Evolutionary conservation across 768 basidiomycete species (phyloP).

Genomic region (Tulasnella sp.): DNA sequence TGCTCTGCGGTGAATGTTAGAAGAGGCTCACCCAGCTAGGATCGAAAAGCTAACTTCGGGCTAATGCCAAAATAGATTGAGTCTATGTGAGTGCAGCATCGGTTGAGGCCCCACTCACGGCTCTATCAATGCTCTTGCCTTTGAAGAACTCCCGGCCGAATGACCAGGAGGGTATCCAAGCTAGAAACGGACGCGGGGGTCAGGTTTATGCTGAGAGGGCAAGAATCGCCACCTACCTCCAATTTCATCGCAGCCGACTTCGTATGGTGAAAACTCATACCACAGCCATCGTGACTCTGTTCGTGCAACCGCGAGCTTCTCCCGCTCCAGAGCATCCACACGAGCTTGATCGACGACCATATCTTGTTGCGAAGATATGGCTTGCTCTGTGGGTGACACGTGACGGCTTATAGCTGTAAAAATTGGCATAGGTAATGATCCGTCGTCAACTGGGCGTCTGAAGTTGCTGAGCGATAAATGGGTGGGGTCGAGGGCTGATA

Average conservation of each 20-base stretch:
- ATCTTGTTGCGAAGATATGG: slow-evolving; percentile 27
- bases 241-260: slow-evolving; percentile 40
- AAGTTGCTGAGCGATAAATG: slow-evolving; percentile 41
- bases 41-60: slow-evolving; percentile 44
- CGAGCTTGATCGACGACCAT: slow-evolving; percentile 35
- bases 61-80: slow-evolving; percentile 17
- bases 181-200: slow-evolving; percentile 24
- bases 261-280: slow-evolving; percentile 44
- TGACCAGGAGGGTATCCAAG: slow-evolving; percentile 44
- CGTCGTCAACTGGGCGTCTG: slow-evolving; percentile 39
- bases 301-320: slow-evolving; percentile 34
- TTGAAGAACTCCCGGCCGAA: slow-evolving; percentile 42
- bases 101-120: slow-evolving; percentile 30
- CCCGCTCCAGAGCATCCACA: slow-evolving; percentile 30
- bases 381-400: slow-evolving; percentile 23
- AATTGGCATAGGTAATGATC: slow-evolving; percentile 42
- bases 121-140: slow-evolving; percentile 39
- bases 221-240: slow-evolving; percentile 36
- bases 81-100: neutral
- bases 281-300: slow-evolving; percentile 40
- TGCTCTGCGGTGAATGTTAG: neutral
- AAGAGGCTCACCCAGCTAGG: slow-evolving; percentile 39
- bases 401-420: slow-evolving; percentile 41
- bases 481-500: slow-evolving; percentile 37
- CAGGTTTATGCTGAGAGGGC: neutral